Percentiles rank a stretch among this genome's conserved stretches.
These are phyloP conservation scores for Penicillium dipodomyicola DNA, from an alignment of 495 filamentous ascomycete species.

Conservation along the genomic window DNA sequence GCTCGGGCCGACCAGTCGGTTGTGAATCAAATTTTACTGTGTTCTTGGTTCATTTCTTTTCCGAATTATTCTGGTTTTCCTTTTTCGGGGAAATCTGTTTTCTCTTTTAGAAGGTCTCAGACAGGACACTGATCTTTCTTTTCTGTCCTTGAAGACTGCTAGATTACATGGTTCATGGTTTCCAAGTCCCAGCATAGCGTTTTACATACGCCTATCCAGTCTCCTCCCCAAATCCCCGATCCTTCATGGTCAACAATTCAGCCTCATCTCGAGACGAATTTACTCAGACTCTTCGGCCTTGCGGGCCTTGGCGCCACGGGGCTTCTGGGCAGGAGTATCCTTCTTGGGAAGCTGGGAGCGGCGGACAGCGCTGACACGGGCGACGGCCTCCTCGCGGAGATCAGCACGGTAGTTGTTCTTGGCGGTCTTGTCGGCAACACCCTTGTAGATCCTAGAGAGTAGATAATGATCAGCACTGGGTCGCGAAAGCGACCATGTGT, in stretches of 20 bases:
- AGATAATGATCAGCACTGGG: conserved; percentile 17
- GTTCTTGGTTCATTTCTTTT: conserved; percentile 24
- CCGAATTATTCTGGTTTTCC: conserved; percentile 9
- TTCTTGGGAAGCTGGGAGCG: conserved; percentile 75
- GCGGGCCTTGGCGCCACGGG: conserved; percentile 76
- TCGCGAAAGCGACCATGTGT: not conserved
- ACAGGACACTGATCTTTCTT: conserved; percentile 16
- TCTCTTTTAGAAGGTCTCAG: conserved; percentile 6
- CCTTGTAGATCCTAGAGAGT: conserved; percentile 73
- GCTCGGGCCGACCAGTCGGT: conserved; percentile 22
- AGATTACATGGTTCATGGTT: conserved; percentile 34
- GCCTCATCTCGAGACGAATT: conserved; percentile 20
- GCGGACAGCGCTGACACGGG: conserved; percentile 85
- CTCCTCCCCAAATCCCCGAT: conserved; percentile 8
- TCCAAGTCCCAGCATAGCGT: conserved; percentile 32
- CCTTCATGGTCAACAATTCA: conserved; percentile 14
- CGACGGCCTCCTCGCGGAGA: conserved; percentile 79
- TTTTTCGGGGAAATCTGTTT: not conserved
- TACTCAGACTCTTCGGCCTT: conserved; percentile 61
- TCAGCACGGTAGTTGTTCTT: conserved; percentile 84
- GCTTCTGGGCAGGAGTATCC: conserved; percentile 67
- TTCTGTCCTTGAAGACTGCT: conserved; percentile 26
- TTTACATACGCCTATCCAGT: conserved; percentile 16
- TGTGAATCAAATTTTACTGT: conserved; percentile 9
- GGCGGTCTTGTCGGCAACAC: conserved; percentile 73